Evolutionary conservation across 208 protist species (phyloP), one percentile per base, ranked within the genome.

Genomic region (Blastocrithidia nonstop): DNA sequence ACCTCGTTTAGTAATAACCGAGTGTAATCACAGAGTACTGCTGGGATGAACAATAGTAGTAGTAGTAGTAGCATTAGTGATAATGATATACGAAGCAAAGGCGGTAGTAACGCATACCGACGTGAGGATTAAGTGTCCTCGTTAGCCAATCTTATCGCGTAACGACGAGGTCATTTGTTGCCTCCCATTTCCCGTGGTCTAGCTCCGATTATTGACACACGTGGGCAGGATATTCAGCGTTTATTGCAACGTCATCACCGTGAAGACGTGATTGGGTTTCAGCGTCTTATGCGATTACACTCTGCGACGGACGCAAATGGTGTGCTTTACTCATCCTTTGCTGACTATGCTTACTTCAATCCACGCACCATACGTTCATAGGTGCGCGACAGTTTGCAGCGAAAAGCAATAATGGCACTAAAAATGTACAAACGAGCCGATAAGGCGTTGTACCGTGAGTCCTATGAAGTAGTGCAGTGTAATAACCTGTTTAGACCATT

Each of bases 291-390:
- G 4, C 65, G 53, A 23, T 20, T 29, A 23, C 32, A 3, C 13
- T 2, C 8, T 23, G 41, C 37, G 6, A 17, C 1, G 4, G 44
- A 42, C 0, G 24, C 39, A 4, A 6, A 28, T 15, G 50, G 56
- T 36, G 65, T 67, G n/a, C 36, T 57, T 5, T 90, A 73, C 50
- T 57, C 66, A 6, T 60, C 71, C 40, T 87, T 77, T 54, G 50
- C 76, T 11, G 81, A 86, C 29, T 84, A 63, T 63, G 65, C 60
- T 40, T 90, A 90, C 53, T 81, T 86, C 42, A 90, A 90, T 48
- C 81, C 81, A 16, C 70, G 67, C 17, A 66, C 81, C 11, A 68
- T 83, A 31, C 75, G 81, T 13, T 71, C 81, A 0, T 75, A 90
- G 53, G 55, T 68, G 45, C 75, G 81, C 15, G 81, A 90, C 38